Evolutionary conservation across 2,329 filamentous ascomycete genomes (phyloP), one percentile per base, ranked within the genome.

Genomic region (Boeremia lycopersici): DNA sequence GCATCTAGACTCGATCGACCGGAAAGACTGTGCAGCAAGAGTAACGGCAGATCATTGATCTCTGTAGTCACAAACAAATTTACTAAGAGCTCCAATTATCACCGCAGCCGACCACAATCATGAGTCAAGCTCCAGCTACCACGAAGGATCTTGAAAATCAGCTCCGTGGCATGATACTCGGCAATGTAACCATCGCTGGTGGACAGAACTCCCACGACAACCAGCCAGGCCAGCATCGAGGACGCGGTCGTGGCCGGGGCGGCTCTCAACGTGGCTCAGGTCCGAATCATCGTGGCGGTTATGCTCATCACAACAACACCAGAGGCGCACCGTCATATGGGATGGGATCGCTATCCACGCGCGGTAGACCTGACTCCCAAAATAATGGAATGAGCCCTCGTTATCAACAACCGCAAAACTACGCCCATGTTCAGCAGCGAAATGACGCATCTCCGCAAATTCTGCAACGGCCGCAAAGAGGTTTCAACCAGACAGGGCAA

Each of bases 91-190:
- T 25, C 15, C 28, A 10, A 8, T 35, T 25, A 35, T 12, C 35
- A 30, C 34, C 9, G 13, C 25, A 13, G 6, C 23, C 34, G 19
- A 31, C 31, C 17, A n/a, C 41, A 53, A 51, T 39, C 48, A 72
- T 69, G 68, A 61, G 59, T 23, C 58, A 49, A 28, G 30, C 48
- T 43, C 39, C 57, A 28, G 28, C 56, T 42, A 42, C 56, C 19
- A 47, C 51, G 17, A 56, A 33, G 26, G 64, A 56, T 23, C 59
- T 75, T 43, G 86, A 89, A 65, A 78, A 82, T 44, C 83, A 81
- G 48, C 74, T 89, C 34, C 82, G 85, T 40, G 79, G 76, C 55
- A 81, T 89, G 71, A 87, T 87, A 28, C 76, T 89, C 44, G 80
- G 77, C 58, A 84, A 85, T 66, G 74, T 77, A 43, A 72, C 70